phyloP scores from a whole-genome alignment of 2,329 filamentous ascomycete genomes.

The Fusarium bulbicola region DNA sequence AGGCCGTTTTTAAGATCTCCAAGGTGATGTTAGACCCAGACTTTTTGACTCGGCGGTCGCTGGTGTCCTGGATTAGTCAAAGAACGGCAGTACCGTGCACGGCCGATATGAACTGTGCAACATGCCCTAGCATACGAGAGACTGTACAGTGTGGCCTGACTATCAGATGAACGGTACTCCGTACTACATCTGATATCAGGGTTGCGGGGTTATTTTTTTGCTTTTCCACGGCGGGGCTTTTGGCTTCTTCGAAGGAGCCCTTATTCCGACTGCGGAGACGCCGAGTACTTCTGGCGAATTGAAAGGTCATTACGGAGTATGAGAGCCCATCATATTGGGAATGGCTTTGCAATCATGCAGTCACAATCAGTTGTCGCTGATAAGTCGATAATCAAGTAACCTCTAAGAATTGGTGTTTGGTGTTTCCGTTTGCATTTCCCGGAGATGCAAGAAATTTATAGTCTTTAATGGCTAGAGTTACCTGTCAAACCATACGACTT shows the following conservation, averaged over 20 bases:
- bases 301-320: neutral
- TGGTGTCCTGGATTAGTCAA: slow-evolving; percentile 42
- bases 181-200: slow-evolving; percentile 36
- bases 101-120: slow-evolving; percentile 28
- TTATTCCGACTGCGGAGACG: slow-evolving; percentile 44
- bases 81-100: slow-evolving; percentile 23
- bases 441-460: slow-evolving; percentile 33
- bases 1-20: slow-evolving; percentile 31
- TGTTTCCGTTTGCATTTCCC: slow-evolving; percentile 17
- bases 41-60: slow-evolving; percentile 33
- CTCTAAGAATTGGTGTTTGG: slow-evolving; percentile 2
- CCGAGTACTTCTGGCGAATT: slow-evolving; percentile 27
- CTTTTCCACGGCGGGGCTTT: slow-evolving; percentile 39
- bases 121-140: neutral
- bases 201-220: slow-evolving; percentile 42
- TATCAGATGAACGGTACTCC: slow-evolving; percentile 29
- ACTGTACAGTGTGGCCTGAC: slow-evolving; percentile 25
- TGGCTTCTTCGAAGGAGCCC: slow-evolving; percentile 32
- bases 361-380: slow-evolving; percentile 7
- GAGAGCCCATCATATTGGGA: slow-evolving; percentile 20
- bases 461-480: slow-evolving; percentile 26
- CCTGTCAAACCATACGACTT: slow-evolving; percentile 39
- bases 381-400: slow-evolving; percentile 26
- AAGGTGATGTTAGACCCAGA: slow-evolving; percentile 25
- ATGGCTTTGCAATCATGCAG: slow-evolving; percentile 24